Base-by-base conservation (phyloP, 2,329 filamentous ascomycete species). In the Trichoderma gracile region DNA sequence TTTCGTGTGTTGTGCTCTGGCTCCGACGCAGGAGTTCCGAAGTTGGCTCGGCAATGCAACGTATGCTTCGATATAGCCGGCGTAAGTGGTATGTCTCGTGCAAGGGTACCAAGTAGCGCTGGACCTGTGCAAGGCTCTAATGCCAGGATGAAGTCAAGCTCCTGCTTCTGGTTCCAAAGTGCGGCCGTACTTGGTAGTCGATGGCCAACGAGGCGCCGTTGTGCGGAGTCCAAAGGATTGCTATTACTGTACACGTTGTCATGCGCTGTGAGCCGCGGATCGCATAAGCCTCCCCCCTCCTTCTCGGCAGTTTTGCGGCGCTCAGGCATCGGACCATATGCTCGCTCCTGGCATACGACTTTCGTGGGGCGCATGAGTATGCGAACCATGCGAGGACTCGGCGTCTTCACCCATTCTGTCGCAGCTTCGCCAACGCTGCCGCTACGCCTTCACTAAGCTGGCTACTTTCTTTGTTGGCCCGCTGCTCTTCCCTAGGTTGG, bases 361-460 rank as follows among this genome's bases (percentile, higher is more conserved):
- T 47, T 43, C 52, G 33, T 50, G 45, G 46, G 38, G 38, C 25
- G 54, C 10, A 9, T 9, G 47, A 61, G 25, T 19, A 61, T 53
- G 59, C 53, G 59, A 54, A 54, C 14, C 9, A 62, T 54, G 49
- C 25, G 40, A 27, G 38, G 17, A n/a, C n/a, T 46, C 5, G 50
- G 15, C 40, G 25, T 15, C 40, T 46, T 62, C 59, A 62, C 3
- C 49, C 49, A 15, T 68, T 69, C 62, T 86, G 78, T 63, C 86
- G 78, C 25, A 89, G 73, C 68, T 78, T 86, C 8, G 86, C 86
- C 66, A 89, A 71, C 17, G 87, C 87, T 38, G 84, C 85, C 52
- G 86, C 85, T 53, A 89, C 76, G 2, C 87, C 86, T 52, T 81
- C 84, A 66, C 81, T 81, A 5, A 89, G 75, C 38, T 80, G 75